Evolutionary conservation across 176 grass and related monocot genomes (phyloP).

Genomic region (Pontederia crassipes): DNA sequence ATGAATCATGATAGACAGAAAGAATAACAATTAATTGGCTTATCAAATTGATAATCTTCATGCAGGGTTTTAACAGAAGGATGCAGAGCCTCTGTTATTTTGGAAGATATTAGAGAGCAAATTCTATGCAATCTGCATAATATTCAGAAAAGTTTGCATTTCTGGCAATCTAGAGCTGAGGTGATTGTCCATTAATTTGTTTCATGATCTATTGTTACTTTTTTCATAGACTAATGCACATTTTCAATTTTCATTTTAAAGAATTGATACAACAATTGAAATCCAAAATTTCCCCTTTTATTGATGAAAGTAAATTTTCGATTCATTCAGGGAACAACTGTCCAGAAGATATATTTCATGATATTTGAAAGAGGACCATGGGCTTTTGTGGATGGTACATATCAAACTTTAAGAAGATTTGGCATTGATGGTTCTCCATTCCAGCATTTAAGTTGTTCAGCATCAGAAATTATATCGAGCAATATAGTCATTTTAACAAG

Average conservation of each 20-base stretch:
- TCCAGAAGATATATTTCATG: constrained; percentile 81
- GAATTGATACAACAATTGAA: background rate
- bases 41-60: constrained; percentile 12
- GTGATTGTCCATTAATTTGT: constrained; percentile 25
- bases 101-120: constrained; percentile 68
- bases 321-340: constrained; percentile 40
- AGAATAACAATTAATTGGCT: background rate
- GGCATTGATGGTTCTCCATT: constrained; percentile 32
- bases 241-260: background rate
- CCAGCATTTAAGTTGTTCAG: constrained; percentile 46
- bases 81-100: constrained; percentile 45
- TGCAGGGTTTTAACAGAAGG: constrained; percentile 42
- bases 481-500: constrained; percentile 51
- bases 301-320: constrained; percentile 10
- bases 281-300: background rate
- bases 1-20: no score
- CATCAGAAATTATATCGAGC: constrained; percentile 59
- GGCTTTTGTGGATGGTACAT: constrained; percentile 53
- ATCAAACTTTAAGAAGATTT: constrained; percentile 38
- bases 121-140: constrained; percentile 47
- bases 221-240: background rate
- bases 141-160: constrained; percentile 83
- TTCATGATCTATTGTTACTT: background rate
- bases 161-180: constrained; percentile 76
- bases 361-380: constrained; percentile 86